phyloP scores from a whole-genome alignment of 768 basidiomycete species.

The Leccinum boreale region DNA sequence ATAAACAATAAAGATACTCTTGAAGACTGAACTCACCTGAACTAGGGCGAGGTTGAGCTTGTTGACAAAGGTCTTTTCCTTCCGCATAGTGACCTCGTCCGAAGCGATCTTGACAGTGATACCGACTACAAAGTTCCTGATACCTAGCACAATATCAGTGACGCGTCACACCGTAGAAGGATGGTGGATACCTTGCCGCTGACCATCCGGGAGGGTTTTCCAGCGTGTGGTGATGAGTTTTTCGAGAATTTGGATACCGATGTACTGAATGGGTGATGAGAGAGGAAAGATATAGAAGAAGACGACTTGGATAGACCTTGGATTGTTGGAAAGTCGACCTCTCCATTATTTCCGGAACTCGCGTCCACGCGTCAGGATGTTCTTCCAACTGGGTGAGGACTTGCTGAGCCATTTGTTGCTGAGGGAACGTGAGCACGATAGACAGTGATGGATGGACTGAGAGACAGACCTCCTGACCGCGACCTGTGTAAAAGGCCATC shows the following conservation, averaged over 20 bases:
- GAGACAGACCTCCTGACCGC: slow-evolving; percentile 71
- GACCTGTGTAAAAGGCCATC: slow-evolving; percentile 84
- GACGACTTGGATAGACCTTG: slow-evolving; percentile 50
- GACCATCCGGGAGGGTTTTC: slow-evolving; percentile 93
- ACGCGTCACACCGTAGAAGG: slow-evolving; percentile 2
- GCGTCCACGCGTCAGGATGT: slow-evolving; percentile 93
- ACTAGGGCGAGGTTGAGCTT: slow-evolving; percentile 97
- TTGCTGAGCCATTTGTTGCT: slow-evolving; percentile 97
- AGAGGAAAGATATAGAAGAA: not conserved
- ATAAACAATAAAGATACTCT: not conserved
- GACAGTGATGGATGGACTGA: slow-evolving; percentile 1
- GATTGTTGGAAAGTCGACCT: slow-evolving; percentile 79
- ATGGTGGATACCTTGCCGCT: slow-evolving; percentile 69
- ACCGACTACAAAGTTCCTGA: slow-evolving; percentile 94
- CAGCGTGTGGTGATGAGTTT: slow-evolving; percentile 92
- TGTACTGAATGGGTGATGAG: slow-evolving; percentile 58
- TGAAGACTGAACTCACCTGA: slow-evolving; percentile 51
- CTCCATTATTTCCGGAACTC: slow-evolving; percentile 92
- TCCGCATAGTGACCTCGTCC: slow-evolving; percentile 82
- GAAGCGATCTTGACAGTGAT: slow-evolving; percentile 91
- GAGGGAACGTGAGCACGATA: slow-evolving; percentile 12
- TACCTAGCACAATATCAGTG: slow-evolving; percentile 49
- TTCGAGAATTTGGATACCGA: slow-evolving; percentile 95
- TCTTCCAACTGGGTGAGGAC: slow-evolving; percentile 96
- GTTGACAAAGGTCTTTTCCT: slow-evolving; percentile 92